A percentile compares a stretch with the other conserved stretches of the same genome.
These are phyloP conservation scores for Leccinum angustisporum DNA, from an alignment of 1,284 basidiomycete genomes.

Conservation along the genomic window DNA sequence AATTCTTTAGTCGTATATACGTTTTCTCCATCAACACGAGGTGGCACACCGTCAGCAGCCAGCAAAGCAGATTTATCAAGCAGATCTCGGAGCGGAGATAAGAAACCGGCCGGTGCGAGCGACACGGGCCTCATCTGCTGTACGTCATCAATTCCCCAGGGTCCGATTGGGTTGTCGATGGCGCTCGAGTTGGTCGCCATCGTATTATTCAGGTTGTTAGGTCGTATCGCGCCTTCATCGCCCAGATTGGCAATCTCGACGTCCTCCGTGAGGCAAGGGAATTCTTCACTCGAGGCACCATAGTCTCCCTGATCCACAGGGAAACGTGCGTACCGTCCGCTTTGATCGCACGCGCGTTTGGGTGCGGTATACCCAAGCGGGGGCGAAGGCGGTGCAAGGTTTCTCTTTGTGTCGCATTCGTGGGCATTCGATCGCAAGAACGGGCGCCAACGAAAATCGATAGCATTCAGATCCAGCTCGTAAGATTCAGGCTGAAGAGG, in stretches of 20 bases:
- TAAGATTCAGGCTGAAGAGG: slow-evolving; percentile 37
- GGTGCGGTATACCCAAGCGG: slow-evolving; percentile 6
- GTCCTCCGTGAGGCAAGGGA: slow-evolving; percentile 9
- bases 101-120: slow-evolving; percentile 43
- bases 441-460: slow-evolving; percentile 59
- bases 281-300: slow-evolving; percentile 18
- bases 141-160: slow-evolving; percentile 21
- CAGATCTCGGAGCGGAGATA: slow-evolving; percentile 46
- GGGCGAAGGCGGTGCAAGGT: background rate
- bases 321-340: slow-evolving; percentile 14
- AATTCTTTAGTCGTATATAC: slow-evolving; percentile 5
- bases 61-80: slow-evolving; percentile 3
- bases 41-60: slow-evolving; percentile 5
- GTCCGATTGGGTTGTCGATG: slow-evolving; percentile 3
- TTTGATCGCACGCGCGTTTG: slow-evolving; percentile 19
- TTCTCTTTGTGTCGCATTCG: slow-evolving; percentile 6
- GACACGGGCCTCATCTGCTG: slow-evolving; percentile 22
- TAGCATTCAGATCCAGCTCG: slow-evolving; percentile 36
- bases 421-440: slow-evolving; percentile 26
- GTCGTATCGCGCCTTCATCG: slow-evolving; percentile 5
- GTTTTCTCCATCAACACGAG: slow-evolving; percentile 21
- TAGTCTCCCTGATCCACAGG: slow-evolving; percentile 10
- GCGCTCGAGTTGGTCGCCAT: background rate
- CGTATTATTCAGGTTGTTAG: slow-evolving; percentile 8
- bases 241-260: slow-evolving; percentile 10